Percentiles rank a stretch among this genome's conserved stretches.
Conservation (phyloP, 1,284 basidiomycete species). For the Cystobasidium sp. region DNA sequence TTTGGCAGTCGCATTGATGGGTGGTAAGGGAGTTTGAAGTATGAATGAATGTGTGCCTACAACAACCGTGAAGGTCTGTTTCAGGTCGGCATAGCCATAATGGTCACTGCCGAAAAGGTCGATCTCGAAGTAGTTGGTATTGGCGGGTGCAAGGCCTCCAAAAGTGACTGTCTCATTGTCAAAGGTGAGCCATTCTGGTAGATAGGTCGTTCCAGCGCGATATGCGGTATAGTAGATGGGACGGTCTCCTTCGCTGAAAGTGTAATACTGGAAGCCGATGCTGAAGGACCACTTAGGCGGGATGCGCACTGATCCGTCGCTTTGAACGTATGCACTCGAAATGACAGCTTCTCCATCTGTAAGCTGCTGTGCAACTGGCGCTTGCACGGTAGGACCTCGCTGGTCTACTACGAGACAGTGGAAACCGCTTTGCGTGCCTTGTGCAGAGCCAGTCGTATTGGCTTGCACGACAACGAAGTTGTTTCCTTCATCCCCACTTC, state of each 20-base stretch:
- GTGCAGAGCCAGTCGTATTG: slow-evolving; percentile 55
- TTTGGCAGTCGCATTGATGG: slow-evolving; percentile 66
- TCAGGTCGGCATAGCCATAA: slow-evolving; percentile 51
- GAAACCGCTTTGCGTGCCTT: slow-evolving; percentile 60
- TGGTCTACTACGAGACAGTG: slow-evolving; percentile 66
- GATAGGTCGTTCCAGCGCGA: slow-evolving; percentile 67
- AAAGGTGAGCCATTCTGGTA: slow-evolving; percentile 80
- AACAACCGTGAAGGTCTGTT: slow-evolving; percentile 51
- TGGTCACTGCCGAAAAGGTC: slow-evolving; percentile 49
- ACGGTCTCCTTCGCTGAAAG: slow-evolving; percentile 62
- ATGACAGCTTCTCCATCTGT: slow-evolving; percentile 63
- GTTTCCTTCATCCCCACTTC: slow-evolving; percentile 64
- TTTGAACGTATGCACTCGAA: slow-evolving; percentile 57
- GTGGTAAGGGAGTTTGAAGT: slow-evolving; percentile 61
- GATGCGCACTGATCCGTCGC: slow-evolving; percentile 70
- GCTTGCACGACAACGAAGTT: slow-evolving; percentile 66
- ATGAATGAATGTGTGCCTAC: slow-evolving; percentile 69
- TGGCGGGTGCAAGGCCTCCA: slow-evolving; percentile 71
- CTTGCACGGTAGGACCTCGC: slow-evolving; percentile 63
- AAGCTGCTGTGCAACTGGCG: slow-evolving; percentile 69
- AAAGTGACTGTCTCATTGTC: slow-evolving; percentile 71
- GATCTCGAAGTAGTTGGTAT: slow-evolving; percentile 46
- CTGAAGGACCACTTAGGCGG: slow-evolving; percentile 88
- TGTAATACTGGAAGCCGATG: slow-evolving; percentile 75
- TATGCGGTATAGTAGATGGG: slow-evolving; percentile 70